Base-by-base conservation (phyloP, 1,139 yeast species). In the Maudiozyma humilis region DNA sequence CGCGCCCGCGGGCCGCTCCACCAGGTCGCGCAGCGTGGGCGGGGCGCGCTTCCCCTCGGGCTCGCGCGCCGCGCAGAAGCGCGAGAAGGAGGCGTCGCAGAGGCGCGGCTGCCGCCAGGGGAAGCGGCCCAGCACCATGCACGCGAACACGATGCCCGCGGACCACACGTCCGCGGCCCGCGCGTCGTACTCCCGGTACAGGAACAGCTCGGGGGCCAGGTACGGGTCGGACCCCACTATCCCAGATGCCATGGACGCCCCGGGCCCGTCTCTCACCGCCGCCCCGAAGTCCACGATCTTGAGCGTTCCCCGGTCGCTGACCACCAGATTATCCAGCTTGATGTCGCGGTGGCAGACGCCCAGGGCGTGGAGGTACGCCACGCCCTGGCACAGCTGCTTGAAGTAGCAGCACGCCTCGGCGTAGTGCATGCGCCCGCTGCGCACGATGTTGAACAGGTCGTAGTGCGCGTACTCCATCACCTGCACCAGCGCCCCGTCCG, bases 151-250 rank as follows among this genome's bases (percentile, higher is more conserved):
- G 40, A 89, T 87, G 1, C 95, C 96, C 46, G 83, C 71, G 1
- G 96, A 86, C 97, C 97, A 89, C 43, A 89, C 71, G 65, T 89
- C 97, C 10, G 87, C 93, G 1, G 89, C 85, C 55, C 84, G 84
- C 2, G 97, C 96, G 60, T 88, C 93, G 60, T 88, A 89, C 23
- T 80, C 76, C 40, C 77, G 72, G 47, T 73, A 74, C 12, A 65
- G 57, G 53, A 89, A 72, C 16, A 88, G 95, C 62, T 89, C 97
- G 0, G 97, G 97, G 1, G 97, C 96, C 59, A 89, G 73, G 60
- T 89, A 89, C 3, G 97, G 97, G 65, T 89, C 97, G 2, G 95
- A 85, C 2, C 97, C 97, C 44, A 88, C 95, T 46, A 89, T 81
- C 5, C 97, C 97, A 51, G 80, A 86, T 41, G 95, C 85, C 59